Evolutionary conservation across 169 alveolate genomes (phyloP), one percentile per base, ranked within the genome.

Genomic region (Cryptosporidium ubiquitum): DNA sequence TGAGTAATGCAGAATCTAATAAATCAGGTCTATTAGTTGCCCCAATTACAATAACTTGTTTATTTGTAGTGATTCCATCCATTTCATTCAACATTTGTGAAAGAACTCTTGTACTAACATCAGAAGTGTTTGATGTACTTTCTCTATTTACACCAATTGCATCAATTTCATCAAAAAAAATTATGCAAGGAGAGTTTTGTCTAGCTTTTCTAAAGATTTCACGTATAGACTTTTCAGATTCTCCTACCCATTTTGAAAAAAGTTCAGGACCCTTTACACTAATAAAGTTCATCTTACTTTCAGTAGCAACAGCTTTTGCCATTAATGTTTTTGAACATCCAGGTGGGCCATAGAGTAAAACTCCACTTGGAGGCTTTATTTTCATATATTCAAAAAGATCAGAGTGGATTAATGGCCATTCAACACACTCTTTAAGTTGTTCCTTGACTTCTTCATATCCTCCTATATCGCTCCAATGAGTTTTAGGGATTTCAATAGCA

Each of bases 251-350:
- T 92, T 98, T 99, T 51, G 99, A 96, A 91, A 98, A 97, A 47
- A 99, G 95, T 92, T 99, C 99, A 3, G 99, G 99, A 0, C 99
- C 97, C 93, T 97, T 99, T 57, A 99, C 98, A 85, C 99, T 98
- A 47, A 98, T 96, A 93, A 99, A 99, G 91, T 98, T 98, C 95
- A 98, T 94, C 58, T 97, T 95, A 79, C 98, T 95, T 92, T 98
- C 99, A 29, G 99, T 98, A 16, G 99, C 99, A 40, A 98, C 96
- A 16, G 99, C 99, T 92, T 98, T 98, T 18, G 99, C 99, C 94
- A 98, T 95, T 94, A 99, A 75, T 12, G 99, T 99, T 93, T 99
- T 99, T 47, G 98, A 94, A 92, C 99, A 98, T 20, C 99, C 99
- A 3, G 99, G 99, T 16, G 99, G 99, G 2, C 99, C 99, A 92